Base-by-base conservation (phyloP, 2,329 filamentous ascomycete species). In the Salinomyces thailandicus region DNA sequence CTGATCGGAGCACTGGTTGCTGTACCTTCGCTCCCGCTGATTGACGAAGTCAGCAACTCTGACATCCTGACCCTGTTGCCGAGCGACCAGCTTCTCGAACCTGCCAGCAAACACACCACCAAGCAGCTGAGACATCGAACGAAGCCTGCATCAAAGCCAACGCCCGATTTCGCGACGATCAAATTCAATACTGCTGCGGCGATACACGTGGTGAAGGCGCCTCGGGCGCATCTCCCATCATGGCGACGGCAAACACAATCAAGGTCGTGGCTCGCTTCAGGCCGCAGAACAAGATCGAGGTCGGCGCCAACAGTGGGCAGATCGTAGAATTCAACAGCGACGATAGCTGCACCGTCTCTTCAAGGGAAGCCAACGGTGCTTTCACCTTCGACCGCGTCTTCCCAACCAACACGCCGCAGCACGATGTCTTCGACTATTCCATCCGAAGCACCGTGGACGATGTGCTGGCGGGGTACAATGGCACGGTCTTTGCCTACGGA, bases 341-440 rank as follows among this genome's bases (percentile, higher is more conserved):
- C 38, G 89, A 96, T 60, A 93, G 87, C 58, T 94, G 87, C 67
- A 73, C 68, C 39, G 69, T 96, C 60, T 81, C 93, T 81, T 93
- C 85, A 48, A 78, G 72, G 59, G 87, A 95, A 61, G 81, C 80
- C 44, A 50, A 45, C 35, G 69, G 80, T 49, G 85, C 85, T 41
- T 98, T 96, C 62, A 98, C 91, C 45, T 98, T 96, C 63, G 91
- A 98, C 62, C 83, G 89, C 45, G 85, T 98, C 49, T 98, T 98
- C 68, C 85, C 85, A 60, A 96, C 94, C 84, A 71, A 73, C 62
- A 91, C 85, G 55, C 77, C 77, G 55, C 91, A 98, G 65, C 71
- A 76, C 56, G 87, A 96, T 64, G 86, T 98, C 55, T 98, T 98
- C 68, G 85, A 96, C 64, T 98, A 91, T 68, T 96, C 91, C 28